Evolutionary conservation across 2,329 filamentous ascomycete species (phyloP), one percentile per base, ranked within the genome.

Genomic region (Penicillium brevicompactum): DNA sequence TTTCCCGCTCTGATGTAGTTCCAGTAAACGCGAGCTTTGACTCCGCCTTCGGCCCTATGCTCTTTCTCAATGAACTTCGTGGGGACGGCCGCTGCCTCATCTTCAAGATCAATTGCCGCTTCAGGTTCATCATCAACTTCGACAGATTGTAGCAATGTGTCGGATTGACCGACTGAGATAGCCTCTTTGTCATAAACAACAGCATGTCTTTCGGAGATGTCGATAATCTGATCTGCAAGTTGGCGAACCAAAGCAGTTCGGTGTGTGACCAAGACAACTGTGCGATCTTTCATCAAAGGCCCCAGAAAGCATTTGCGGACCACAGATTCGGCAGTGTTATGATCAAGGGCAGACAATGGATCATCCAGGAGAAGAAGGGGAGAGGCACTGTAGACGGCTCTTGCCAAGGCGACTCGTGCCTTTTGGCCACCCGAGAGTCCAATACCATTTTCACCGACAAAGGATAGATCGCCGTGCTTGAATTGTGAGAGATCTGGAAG

Each of bases 11-110:
- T 89, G 74, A 96, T 86, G 62, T 96, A 96, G 59, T 87, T 85
- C 86, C 89, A 91, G 68, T 96, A 96, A 0, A 96, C 87, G 6
- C 81, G 81, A 10, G 85, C 76, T 64, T 92, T 84, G 1, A 96
- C 89, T 1, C 89, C 86, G 16, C 92, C 91, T 56, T 90, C 83
- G 0, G 84, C 87, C 46, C 90, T 82, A 61, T 87, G 79, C 69
- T 94, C 90, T 31, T 92, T 89, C 66, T 92, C 87, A 44, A 92
- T 87, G 66, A 93, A 92, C 64, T 91, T 91, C 31, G 88, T 86
- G 0, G 88, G 86, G 11, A 86, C 76, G 0, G 84, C 84, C 9
- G 80, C 79, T 5, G 73, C 73, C 13, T 78, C 74, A 16, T 79
- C 72, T 16, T 78, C 76, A 5, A 79, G 70, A 1, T 70, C 65